Conservation (phyloP, 148 eudicot species). For the Fallopia convolvulus region DNA sequence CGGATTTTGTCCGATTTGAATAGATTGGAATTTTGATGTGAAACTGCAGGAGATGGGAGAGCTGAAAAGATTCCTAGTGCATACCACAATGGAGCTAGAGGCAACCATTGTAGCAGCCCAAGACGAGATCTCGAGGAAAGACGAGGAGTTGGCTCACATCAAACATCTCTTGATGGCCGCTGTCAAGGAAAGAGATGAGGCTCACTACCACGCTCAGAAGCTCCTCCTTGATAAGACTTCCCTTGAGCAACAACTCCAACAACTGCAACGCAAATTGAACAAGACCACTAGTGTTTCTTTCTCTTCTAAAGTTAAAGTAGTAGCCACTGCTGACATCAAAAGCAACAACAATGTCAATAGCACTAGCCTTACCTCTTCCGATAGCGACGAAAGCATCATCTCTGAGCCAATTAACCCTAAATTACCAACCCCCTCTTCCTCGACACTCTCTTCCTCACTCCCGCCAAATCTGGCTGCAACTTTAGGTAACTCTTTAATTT, state of each 20-base stretch:
- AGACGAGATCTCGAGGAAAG: constrained; percentile 72
- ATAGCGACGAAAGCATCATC: constrained; percentile 27
- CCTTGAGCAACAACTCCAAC: constrained; percentile 10
- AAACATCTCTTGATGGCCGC: constrained; percentile 39
- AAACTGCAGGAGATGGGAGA: background rate
- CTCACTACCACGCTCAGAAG: constrained; percentile 39
- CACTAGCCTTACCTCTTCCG: constrained; percentile 22
- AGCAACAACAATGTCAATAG: constrained; percentile 15
- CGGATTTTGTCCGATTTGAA: no score
- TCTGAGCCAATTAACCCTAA: constrained; percentile 10
- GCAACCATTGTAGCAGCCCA: constrained; percentile 54
- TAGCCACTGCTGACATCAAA: no score
- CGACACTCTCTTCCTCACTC: constrained; percentile 10
- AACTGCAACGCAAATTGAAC: background rate
- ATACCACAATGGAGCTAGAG: constrained; percentile 69
- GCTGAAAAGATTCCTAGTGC: constrained; percentile 34
- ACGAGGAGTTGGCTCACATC: constrained; percentile 56
- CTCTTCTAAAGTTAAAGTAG: background rate
- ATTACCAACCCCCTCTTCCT: background rate
- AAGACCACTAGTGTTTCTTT: constrained; percentile 9
- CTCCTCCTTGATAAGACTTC: constrained; percentile 37
- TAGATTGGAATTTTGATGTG: background rate
- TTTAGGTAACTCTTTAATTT: constrained; percentile 5
- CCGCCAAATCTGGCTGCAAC: constrained; percentile 30
- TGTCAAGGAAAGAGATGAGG: constrained; percentile 68